Base-by-base conservation (phyloP, 139 green algal species). In the Coelastrella sp. region DNA sequence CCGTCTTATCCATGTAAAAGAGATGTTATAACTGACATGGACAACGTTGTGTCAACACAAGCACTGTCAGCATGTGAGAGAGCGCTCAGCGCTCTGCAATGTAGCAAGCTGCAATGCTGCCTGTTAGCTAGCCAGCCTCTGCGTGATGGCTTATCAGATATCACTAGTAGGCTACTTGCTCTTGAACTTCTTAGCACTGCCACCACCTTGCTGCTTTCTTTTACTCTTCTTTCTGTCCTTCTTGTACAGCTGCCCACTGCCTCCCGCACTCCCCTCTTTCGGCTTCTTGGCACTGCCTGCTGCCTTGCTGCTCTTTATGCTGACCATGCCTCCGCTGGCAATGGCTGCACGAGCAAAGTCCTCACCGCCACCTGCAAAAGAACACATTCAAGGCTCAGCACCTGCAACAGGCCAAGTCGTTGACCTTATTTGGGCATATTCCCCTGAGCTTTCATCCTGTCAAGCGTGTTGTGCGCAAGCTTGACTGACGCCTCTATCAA, bases 291-390 rank as follows among this genome's bases (percentile, higher is more conserved):
- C 63, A 25, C 25, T 58, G 27, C 17, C 87, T 61, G 63, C 73
- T 49, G 60, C 8, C 65, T 82, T 87, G 80, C 79, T 87, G 88
- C 88, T 83, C 84, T 89, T 90, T 11, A 93, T 82, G 6, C 84
- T 91, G 74, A 93, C 66, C 60, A 94, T 72, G 8, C 91, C 92
- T 8, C 92, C 92, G 7, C 88, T 80, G 1, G 82, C 68, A 17
- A 90, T 86, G 68, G 87, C 89, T 20, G 73, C 85, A 82, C 84
- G 91, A 12, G 91, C 93, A 91, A 98, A 94, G 12, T 97, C 95
- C 0, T 92, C 92, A 27, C 95, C 92, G 0, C 72, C 72, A 11
- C 87, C 92, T 80, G 84, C 24, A 63, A 68, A 74, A 60, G 84
- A 27, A 78, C 70, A 89, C 49, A 86, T 81, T 56, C 80, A 59